A percentile compares a stretch with the other conserved stretches of the same genome.
Conservation (phyloP, 176 grass and related monocot genomes). For the Thalia dealbata region DNA sequence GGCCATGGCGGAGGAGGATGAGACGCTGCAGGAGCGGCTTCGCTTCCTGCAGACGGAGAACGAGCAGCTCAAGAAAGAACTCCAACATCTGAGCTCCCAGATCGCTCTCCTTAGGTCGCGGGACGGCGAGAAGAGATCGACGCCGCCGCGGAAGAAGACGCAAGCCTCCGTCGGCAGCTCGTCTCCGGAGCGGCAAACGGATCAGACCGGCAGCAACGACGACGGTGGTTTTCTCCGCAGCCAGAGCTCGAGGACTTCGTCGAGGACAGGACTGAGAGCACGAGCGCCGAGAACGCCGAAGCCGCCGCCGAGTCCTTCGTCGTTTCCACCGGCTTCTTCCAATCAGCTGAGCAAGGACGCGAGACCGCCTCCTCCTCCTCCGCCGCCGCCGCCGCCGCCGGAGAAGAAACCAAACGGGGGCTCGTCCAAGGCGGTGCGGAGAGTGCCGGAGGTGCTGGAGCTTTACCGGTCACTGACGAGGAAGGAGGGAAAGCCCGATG, state of each 20-base stretch:
- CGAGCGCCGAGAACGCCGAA: constrained; percentile 67
- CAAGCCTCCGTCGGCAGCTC: constrained; percentile 30
- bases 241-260: constrained; percentile 23
- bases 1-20: constrained; percentile 62
- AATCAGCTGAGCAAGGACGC: neutral
- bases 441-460: constrained; percentile 81
- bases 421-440: constrained; percentile 41
- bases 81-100: constrained; percentile 47
- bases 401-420: constrained; percentile 39
- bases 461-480: constrained; percentile 60
- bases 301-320: constrained; percentile 49
- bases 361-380: constrained; percentile 22
- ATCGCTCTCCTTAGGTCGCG: constrained; percentile 49
- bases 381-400: constrained; percentile 44
- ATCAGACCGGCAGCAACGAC: constrained; percentile 31
- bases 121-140: constrained; percentile 43
- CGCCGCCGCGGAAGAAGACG: constrained; percentile 44
- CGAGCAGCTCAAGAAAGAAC: constrained; percentile 67
- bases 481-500: constrained; percentile 71
- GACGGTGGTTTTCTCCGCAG: constrained; percentile 35
- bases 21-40: constrained; percentile 68
- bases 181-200: constrained; percentile 45
- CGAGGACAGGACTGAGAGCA: constrained; percentile 38
- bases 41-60: constrained; percentile 68
- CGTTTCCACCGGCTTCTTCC: neutral